A percentile compares a stretch with the other conserved stretches of the same genome.
These are phyloP conservation scores for Quercus suber DNA, from an alignment of 306 rosid species.

Conservation along the genomic window DNA sequence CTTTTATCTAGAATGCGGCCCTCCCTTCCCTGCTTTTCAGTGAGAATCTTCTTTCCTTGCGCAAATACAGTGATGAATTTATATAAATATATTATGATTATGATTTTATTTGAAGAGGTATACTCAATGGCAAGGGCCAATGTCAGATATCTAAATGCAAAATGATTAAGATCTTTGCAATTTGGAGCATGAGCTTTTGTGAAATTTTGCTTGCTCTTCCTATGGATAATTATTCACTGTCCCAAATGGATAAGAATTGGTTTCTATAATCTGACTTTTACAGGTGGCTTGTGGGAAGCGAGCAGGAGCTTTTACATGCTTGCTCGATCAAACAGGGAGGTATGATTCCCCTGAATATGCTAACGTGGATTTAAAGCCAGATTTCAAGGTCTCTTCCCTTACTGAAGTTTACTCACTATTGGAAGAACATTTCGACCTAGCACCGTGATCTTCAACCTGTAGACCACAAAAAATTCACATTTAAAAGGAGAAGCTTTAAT, in stretches of 20 bases:
- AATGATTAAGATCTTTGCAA: background rate
- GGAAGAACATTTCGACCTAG: conserved; percentile 64
- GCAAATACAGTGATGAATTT: background rate
- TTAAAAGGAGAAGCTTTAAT: background rate
- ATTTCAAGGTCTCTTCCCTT: conserved; percentile 84
- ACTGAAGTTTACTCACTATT: conserved; percentile 52
- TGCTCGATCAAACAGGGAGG: conserved; percentile 82
- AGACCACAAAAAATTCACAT: background rate
- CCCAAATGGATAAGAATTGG: conserved; percentile 3
- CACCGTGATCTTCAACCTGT: conserved; percentile 40
- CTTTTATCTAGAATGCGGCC: background rate
- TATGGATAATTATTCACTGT: background rate
- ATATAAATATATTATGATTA: background rate
- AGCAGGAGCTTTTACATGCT: conserved; percentile 87
- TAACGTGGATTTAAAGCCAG: conserved; percentile 50
- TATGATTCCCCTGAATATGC: conserved; percentile 56
- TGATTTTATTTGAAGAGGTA: background rate
- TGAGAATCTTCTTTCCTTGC: background rate
- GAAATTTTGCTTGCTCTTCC: background rate
- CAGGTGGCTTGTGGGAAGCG: conserved; percentile 83
- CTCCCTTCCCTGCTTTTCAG: background rate
- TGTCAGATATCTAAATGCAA: too few relatives aligned
- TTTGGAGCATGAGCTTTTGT: background rate
- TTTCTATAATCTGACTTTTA: conserved; percentile 3
- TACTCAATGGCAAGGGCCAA: background rate